These are phyloP conservation scores for Rhizophagus clarus DNA, from an alignment of 192 early-diverging fungal genomes.

Conservation along the genomic window DNA sequence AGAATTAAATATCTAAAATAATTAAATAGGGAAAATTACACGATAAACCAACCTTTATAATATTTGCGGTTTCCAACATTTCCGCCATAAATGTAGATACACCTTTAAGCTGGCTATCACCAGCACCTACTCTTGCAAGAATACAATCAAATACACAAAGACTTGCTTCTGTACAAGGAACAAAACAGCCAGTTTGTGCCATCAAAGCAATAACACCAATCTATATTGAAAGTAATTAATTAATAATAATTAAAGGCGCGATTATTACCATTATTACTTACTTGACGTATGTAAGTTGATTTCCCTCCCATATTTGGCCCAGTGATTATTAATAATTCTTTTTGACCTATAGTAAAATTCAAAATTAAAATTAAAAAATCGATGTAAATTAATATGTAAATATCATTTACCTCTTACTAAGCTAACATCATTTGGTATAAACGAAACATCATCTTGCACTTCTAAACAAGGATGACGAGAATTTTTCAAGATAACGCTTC, in stretches of 20 bases:
- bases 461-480: slow-evolving; percentile 94
- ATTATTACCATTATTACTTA: slow-evolving; percentile 32
- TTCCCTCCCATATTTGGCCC: slow-evolving; percentile 99
- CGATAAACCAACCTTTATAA: slow-evolving; percentile 62
- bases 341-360: slow-evolving; percentile 42
- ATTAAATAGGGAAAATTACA: not conserved
- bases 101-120: slow-evolving; percentile 90
- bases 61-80: slow-evolving; percentile 91
- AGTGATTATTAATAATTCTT: slow-evolving; percentile 88
- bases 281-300: slow-evolving; percentile 94
- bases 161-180: slow-evolving; percentile 79
- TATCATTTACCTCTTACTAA: slow-evolving; percentile 60
- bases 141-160: slow-evolving; percentile 86
- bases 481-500: slow-evolving; percentile 66
- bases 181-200: slow-evolving; percentile 95
- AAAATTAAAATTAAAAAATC: slow-evolving; percentile 8
- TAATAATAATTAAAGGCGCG: slow-evolving; percentile 19
- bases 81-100: slow-evolving; percentile 97
- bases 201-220: slow-evolving; percentile 91
- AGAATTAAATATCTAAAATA: not conserved
- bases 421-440: slow-evolving; percentile 92
- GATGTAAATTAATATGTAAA: not conserved
- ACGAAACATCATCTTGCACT: slow-evolving; percentile 85
- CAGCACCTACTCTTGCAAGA: slow-evolving; percentile 90
- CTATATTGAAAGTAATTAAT: slow-evolving; percentile 34